These are phyloP conservation scores for Ricinus communis DNA, from an alignment of 345 rosid genomes.

Conservation along the genomic window DNA sequence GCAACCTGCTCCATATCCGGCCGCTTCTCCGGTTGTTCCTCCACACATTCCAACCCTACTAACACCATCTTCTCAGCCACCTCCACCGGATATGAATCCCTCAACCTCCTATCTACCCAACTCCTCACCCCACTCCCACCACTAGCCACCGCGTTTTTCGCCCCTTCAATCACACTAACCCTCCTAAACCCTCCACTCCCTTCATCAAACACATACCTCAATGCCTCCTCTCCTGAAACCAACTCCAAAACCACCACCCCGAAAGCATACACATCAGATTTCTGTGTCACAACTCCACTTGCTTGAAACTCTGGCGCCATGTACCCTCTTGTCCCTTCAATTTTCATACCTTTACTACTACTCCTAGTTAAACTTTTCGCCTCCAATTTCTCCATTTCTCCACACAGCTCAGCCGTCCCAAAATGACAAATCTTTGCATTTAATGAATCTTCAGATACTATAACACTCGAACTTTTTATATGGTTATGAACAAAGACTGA, in stretches of 20 bases:
- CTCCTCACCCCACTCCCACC: conserved; percentile 24
- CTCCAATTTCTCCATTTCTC: conserved; percentile 11
- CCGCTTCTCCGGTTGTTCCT: conserved; percentile 26
- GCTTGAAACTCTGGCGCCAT: conserved; percentile 50
- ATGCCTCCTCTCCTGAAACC: conserved; percentile 33
- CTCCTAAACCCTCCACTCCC: conserved; percentile 19
- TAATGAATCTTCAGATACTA: conserved; percentile 19
- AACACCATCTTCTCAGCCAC: conserved; percentile 29
- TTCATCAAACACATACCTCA: conserved; percentile 28
- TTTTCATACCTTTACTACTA: conserved; percentile 22
- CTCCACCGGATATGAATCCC: conserved; percentile 33
- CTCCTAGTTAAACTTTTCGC: conserved; percentile 1
- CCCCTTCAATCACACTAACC: conserved; percentile 28
- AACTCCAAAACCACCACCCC: conserved; percentile 37
- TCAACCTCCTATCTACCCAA: conserved; percentile 34
- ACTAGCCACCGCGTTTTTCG: conserved; percentile 17
- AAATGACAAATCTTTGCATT: conserved; percentile 36
- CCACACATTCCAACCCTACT: conserved; percentile 32
- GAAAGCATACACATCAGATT: conserved; percentile 33
- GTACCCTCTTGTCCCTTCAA: conserved; percentile 54
- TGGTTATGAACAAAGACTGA: conserved; percentile 27
- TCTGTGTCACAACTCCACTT: conserved; percentile 30
- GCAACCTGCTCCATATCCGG: conserved; percentile 32
- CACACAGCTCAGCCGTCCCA: conserved; percentile 32
- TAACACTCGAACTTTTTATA: conserved; percentile 22